These are phyloP conservation scores for Pythium brassicae DNA, from an alignment of 352 stramenopile species.

Conservation along the genomic window DNA sequence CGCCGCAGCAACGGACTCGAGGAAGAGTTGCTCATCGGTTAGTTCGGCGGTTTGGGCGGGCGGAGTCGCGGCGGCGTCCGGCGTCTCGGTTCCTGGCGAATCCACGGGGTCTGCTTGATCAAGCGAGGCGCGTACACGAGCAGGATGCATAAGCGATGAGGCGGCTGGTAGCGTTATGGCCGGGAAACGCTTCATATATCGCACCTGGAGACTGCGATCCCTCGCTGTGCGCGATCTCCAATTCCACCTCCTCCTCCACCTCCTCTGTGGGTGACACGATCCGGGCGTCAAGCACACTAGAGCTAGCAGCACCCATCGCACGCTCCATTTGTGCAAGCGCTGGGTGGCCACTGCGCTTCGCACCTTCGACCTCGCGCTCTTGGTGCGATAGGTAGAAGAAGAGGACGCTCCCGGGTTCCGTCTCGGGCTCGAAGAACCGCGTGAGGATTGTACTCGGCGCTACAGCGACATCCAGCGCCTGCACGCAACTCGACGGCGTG, in stretches of 20 bases:
- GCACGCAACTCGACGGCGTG: neutral
- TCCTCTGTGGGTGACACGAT: conserved; percentile 33
- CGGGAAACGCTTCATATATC: too few relatives aligned
- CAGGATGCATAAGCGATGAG: too few relatives aligned
- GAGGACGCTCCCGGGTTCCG: conserved; percentile 56
- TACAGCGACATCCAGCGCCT: conserved; percentile 19
- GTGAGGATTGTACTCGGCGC: conserved; percentile 33
- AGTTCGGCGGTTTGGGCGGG: conserved; percentile 19
- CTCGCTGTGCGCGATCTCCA: conserved; percentile 38
- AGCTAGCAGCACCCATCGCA: neutral
- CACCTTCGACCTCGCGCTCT: conserved; percentile 64
- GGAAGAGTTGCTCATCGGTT: conserved; percentile 72
- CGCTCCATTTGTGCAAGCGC: neutral
- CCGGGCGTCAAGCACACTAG: neutral
- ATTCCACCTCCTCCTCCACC: conserved; percentile 78
- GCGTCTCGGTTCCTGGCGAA: neutral
- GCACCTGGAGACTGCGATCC: conserved; percentile 25
- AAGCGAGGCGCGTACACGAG: too few relatives aligned
- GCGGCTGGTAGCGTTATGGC: too few relatives aligned
- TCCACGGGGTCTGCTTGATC: too few relatives aligned
- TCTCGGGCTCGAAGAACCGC: conserved; percentile 54
- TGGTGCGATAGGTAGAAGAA: conserved; percentile 76
- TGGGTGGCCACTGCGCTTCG: too few relatives aligned
- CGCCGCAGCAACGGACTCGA: conserved; percentile 29
- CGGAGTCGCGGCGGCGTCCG: neutral